Base-by-base conservation (phyloP, 345 rosid genomes). In the Brassica juncea region DNA sequence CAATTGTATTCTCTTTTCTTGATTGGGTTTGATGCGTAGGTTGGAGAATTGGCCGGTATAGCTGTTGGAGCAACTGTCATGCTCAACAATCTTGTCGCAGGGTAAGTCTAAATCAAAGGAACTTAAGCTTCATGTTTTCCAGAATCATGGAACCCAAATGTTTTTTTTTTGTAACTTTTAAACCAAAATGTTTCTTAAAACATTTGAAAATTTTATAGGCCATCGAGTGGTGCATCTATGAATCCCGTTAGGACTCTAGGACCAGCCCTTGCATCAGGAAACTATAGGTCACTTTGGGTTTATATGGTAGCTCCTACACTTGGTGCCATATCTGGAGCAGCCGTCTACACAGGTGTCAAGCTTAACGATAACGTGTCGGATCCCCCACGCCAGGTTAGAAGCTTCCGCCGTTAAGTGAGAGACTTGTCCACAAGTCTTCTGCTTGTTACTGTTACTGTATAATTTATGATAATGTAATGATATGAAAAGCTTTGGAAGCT, bases 31-130 rank as follows among this genome's bases (percentile, higher is more conserved):
- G 60, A 31, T 60, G 76, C 8, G 32, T 81, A 94, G 99, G 99
- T 94, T 21, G 99, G 99, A 78, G 99, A 95, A 84, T 60, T 95
- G 76, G 99, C 99, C 0, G 99, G 99, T 8, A 93, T 95, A 63
- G 99, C 98, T 5, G 99, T 95, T 75, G 99, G 99, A 78, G 99
- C 99, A 21, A 86, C 99, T 0, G 99, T 95, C 66, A 81, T 93
- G 94, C 97, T 95, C 31, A 95, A 95, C 84, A 90, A 91, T 77
- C 97, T 95, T 44, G 90, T 95, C 58, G 89, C 97, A 0, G 97
- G 97, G 39, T 92, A 21, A 70, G 87, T 5, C 76, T 49, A 69
- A 30, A 14, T 14, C n/a, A n/a, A 9, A 72, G 3, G 15, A 0
- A 3, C 49, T 49, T 23, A 23, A 35, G 55, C 52, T 34, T 60